A percentile compares a stretch with the other conserved stretches of the same genome.
Evolutionary conservation across 768 basidiomycete species (phyloP).

Genomic region (Dioszegia aurantiaca): DNA sequence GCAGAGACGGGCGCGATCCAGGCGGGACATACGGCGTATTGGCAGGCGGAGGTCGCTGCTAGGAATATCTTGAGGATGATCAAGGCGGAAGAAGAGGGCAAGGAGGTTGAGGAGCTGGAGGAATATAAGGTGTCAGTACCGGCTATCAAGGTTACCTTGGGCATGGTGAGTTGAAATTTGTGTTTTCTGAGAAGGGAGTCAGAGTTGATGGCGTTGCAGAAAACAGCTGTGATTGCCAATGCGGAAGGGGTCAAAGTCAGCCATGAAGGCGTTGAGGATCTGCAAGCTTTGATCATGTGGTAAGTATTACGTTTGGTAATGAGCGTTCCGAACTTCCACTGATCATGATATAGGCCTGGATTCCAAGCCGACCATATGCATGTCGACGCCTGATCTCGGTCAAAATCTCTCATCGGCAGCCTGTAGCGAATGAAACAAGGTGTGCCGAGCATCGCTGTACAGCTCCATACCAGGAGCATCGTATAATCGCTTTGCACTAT

Average conservation of each 20-base stretch:
- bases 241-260: slow-evolving; percentile 28
- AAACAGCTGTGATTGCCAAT: slow-evolving; percentile 26
- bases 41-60: slow-evolving; percentile 49
- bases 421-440: no score
- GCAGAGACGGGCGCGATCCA: slow-evolving; percentile 50
- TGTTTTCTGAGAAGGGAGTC: background rate
- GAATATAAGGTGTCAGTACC: slow-evolving; percentile 40
- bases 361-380: slow-evolving; percentile 13
- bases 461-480: no score
- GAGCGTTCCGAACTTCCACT: background rate
- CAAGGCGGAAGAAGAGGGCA: slow-evolving; percentile 22
- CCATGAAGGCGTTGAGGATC: slow-evolving; percentile 43
- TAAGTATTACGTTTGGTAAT: slow-evolving; percentile 13
- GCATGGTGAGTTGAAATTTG: slow-evolving; percentile 44
- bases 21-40: slow-evolving; percentile 53
- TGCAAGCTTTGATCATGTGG: slow-evolving; percentile 43
- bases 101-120: slow-evolving; percentile 30
- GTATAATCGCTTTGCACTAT: no score
- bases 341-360: slow-evolving; percentile 2
- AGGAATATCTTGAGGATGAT: slow-evolving; percentile 46
- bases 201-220: slow-evolving; percentile 16
- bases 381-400: background rate
- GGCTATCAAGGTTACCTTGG: slow-evolving; percentile 48
- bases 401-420: background rate
- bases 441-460: no score